phyloP scores from a whole-genome alignment of 495 filamentous ascomycete species.

The Penicillium turbatum region DNA sequence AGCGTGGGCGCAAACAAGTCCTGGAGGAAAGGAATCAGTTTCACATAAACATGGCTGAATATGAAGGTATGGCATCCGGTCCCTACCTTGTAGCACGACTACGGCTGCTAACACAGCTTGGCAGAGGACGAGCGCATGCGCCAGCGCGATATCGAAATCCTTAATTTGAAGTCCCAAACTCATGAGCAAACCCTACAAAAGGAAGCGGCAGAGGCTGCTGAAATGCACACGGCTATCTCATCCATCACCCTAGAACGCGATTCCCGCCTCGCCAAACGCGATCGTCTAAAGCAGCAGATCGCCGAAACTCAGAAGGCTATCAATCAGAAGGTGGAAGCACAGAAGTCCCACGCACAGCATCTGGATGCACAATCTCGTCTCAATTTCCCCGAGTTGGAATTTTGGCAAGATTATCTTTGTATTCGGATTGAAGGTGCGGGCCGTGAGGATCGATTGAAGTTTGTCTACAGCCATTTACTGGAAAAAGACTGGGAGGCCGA shows the following conservation, averaged over 20 bases:
- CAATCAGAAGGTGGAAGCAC: conserved; percentile 55
- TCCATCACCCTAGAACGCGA: conserved; percentile 72
- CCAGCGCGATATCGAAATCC: conserved; percentile 79
- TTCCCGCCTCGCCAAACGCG: conserved; percentile 64
- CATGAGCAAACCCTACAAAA: conserved; percentile 79
- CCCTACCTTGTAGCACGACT: background rate
- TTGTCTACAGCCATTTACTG: conserved; percentile 78
- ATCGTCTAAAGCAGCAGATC: conserved; percentile 73
- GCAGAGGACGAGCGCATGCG: conserved; percentile 88
- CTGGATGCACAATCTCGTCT: conserved; percentile 75
- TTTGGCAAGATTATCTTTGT: conserved; percentile 90
- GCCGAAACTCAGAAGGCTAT: conserved; percentile 68
- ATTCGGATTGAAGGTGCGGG: conserved; percentile 88
- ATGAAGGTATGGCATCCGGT: conserved; percentile 60
- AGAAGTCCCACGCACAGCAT: conserved; percentile 57
- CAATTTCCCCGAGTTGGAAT: conserved; percentile 87
- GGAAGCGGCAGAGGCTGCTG: conserved; percentile 79
- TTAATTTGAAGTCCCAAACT: conserved; percentile 68
- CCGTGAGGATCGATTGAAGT: conserved; percentile 77
- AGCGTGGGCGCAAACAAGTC: conserved; percentile 79
- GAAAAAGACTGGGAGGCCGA: conserved; percentile 87
- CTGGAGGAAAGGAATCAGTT: conserved; percentile 93
- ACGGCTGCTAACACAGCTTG: conserved; percentile 17
- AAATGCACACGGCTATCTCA: conserved; percentile 79
- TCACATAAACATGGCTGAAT: conserved; percentile 79